Conservation (phyloP, 306 rosid genomes). For the Albizia julibrissin region DNA sequence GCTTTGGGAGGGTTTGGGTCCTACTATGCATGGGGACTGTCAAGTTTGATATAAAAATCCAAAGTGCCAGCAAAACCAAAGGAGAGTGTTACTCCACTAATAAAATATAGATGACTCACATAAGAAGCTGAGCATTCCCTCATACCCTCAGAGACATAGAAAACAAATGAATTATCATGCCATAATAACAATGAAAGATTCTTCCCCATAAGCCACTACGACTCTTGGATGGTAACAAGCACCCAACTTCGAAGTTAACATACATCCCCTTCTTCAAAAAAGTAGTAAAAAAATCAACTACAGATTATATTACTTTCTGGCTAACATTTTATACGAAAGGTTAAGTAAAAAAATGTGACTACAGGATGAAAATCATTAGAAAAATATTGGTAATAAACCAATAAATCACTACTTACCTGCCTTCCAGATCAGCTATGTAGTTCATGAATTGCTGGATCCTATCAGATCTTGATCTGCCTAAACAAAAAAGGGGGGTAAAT, state of each 20-base stretch:
- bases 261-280: constrained; percentile 6
- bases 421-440: constrained; percentile 83
- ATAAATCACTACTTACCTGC: constrained; percentile 52
- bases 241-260: constrained; percentile 23
- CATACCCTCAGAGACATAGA: neutral
- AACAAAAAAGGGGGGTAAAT: constrained; percentile 26
- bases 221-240: neutral
- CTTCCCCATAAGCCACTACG: neutral
- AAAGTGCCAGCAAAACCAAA: neutral
- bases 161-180: neutral
- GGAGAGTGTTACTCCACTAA: neutral
- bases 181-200: neutral
- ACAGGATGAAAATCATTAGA: constrained; percentile 13
- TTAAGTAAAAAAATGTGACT: neutral
- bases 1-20: neutral
- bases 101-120: neutral
- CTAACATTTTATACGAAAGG: constrained; percentile 7
- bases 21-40: neutral
- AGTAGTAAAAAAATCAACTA: constrained; percentile 3
- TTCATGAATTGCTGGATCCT: constrained; percentile 82
- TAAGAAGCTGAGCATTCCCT: neutral
- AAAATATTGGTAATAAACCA: constrained; percentile 28
- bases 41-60: neutral
- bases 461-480: constrained; percentile 58
- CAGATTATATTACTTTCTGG: constrained; percentile 22